A percentile compares a stretch with the other conserved stretches of the same genome.
Conservation (phyloP, 208 protist genomes). For the Trypanosoma rangeli region DNA sequence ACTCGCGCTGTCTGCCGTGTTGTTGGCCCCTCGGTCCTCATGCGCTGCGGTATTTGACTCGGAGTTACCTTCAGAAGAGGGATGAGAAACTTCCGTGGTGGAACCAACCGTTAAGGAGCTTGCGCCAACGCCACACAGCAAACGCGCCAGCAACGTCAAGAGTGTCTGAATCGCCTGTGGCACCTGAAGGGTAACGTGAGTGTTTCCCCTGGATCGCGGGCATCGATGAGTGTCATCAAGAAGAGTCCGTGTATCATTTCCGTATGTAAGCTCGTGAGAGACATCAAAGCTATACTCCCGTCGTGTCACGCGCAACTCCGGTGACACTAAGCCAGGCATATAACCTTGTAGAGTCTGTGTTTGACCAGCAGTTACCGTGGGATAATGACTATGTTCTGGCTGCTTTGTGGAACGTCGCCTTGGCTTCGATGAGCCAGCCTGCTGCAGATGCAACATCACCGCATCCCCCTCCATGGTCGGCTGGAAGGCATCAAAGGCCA, state of each 20-base stretch:
- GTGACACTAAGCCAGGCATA: slow-evolving; percentile 41
- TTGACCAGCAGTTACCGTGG: background rate
- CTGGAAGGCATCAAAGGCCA: slow-evolving; percentile 75
- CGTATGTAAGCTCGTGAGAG: slow-evolving; percentile 50
- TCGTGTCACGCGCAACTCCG: slow-evolving; percentile 36
- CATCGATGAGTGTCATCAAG: slow-evolving; percentile 34
- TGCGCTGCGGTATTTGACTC: background rate
- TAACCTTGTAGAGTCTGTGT: slow-evolving; percentile 33
- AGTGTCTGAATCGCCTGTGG: slow-evolving; percentile 31
- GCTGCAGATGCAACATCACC: slow-evolving; percentile 3
- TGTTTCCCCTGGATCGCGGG: background rate
- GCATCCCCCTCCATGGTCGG: slow-evolving; percentile 33
- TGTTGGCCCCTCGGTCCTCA: slow-evolving; percentile 5
- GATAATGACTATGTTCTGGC: slow-evolving; percentile 17
- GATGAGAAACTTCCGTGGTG: background rate
- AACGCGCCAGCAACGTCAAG: slow-evolving; percentile 18
- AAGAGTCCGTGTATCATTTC: slow-evolving; percentile 37
- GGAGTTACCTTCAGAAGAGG: background rate
- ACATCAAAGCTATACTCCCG: slow-evolving; percentile 83
- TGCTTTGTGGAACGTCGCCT: slow-evolving; percentile 26
- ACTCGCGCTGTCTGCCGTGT: slow-evolving; percentile 6
- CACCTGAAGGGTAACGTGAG: slow-evolving; percentile 10
- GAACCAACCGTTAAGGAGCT: background rate
- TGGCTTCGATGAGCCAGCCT: slow-evolving; percentile 26
- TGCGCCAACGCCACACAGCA: background rate